Evolutionary conservation across 495 filamentous ascomycete species (phyloP), one percentile per base, ranked within the genome.

Genomic region (Halenospora varia): DNA sequence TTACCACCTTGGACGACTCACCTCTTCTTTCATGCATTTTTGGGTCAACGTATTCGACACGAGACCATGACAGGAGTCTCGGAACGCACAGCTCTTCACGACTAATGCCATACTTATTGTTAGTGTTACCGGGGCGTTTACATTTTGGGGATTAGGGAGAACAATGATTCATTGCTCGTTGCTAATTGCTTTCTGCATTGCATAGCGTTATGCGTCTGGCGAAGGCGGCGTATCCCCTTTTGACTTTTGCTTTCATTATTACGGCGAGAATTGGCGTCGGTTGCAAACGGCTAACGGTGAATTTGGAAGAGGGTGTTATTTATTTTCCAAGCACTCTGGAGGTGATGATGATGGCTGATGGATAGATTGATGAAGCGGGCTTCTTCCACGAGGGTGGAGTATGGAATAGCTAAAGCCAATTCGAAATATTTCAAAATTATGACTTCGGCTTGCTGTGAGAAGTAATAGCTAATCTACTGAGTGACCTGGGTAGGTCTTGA

Each of bases 181-280:
- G 46, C 35, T 48, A 50, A 46, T 25, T 23, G n/a, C 44, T 50
- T 19, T 48, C 11, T 60, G 47, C 39, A 58, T 24, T 55, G 51
- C 51, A 61, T 61, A 61, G 58, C 53, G 52, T 61, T 61, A 56
- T 56, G 58, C 58, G 58, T 56, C 49, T 25, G 47, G 58, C 20
- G 58, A 24, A 25, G 51, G 29, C 18, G 20, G 25, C 46, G 40
- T 25, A 35, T 56, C 11, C 15, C 29, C 39, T 26, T 25, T 51
- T n/a, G n/a, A n/a, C 19, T 18, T 56, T 40, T 48, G 40, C 49
- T 35, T 13, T 35, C 13, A 35, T 35, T 35, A 35, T 13, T 35
- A 35, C 29, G 13, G 29, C 29, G 29, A 13, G n/a, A n/a, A n/a
- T n/a, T n/a, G n/a, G n/a, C n/a, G n/a, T n/a, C n/a, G n/a, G n/a